Base-by-base conservation (phyloP, 1,284 basidiomycete genomes). In the Pseudozyma thailandica region DNA sequence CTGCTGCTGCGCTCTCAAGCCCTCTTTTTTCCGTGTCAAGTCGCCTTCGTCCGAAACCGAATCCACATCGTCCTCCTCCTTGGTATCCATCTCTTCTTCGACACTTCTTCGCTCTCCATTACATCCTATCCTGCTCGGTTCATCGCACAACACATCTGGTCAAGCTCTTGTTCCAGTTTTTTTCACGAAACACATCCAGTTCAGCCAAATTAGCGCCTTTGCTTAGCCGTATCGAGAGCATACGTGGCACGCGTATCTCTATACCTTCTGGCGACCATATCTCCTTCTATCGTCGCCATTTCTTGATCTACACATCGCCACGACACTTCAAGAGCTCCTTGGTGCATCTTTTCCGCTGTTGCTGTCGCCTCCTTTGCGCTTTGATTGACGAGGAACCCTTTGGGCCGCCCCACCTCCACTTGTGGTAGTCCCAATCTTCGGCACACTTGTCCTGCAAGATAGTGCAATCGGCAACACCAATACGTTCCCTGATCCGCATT, bases 321-420 rank as follows among this genome's bases (percentile, higher is more conserved):
- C n/a, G n/a, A n/a, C n/a, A n/a, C n/a, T n/a, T n/a, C n/a, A n/a
- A n/a, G 30, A 7, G 30, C 30, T 31, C 30, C 8, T 7, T 31
- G 30, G 8, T 31, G 8, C 15, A 31, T 7, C 30, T 8, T 8
- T 15, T 7, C 7, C 30, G 30, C 8, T 31, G 8, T 8, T 31
- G 8, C 30, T 31, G 30, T 31, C 30, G 30, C 30, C 15, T 31
- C 30, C 33, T 35, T n/a, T 9, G 15, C 15, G 6, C 33, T 12
- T 35, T n/a, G n/a, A 12, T 35, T 12, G 8, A 35, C 15, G 26
- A 8, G n/a, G 16, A 38, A 18, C n/a, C 21, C 38, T 23, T 31
- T 16, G 30, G 2, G 10, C 9, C 18, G 27, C 28, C 59, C 61
- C 61, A 64, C 54, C 61, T 64, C 61, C 61, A 64, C 54, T 57